Evolutionary conservation across 805 yeast genomes (phyloP), one percentile per base, ranked within the genome.

Genomic region (Debaryomyces prosopidis): DNA sequence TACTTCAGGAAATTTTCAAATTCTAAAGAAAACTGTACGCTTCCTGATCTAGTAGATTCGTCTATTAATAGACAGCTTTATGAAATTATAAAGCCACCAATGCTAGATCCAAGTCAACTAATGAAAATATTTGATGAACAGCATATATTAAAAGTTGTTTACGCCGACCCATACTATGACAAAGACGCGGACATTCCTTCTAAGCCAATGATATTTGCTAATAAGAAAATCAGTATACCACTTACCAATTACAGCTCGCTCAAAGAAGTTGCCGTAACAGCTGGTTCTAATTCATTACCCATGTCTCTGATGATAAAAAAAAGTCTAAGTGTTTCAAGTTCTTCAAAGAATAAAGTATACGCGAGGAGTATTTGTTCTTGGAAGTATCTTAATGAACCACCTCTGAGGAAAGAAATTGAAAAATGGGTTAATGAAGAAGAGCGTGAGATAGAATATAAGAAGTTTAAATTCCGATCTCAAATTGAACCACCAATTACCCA

Each of bases 81-180:
- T 45, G 70, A 68, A 36, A 49, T 57, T 4, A 26, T 36, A 1
- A 36, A 57, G 1, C 68, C 69, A 2, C 46, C 46, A 1, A 30
- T 16, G 1, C 40, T 68, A 6, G 26, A 36, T 1, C 62, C 57
- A 15, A 27, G 40, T 1, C 47, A 43, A 5, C 48, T 62, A 4
- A 34, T 53, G 10, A 27, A 51, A 2, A 44, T 55, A 11, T 67
- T 87, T 26, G 81, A 76, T 27, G 60, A 60, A 0, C 51, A 59
- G 19, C 84, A 82, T 0, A 53, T 75, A 11, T 74, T 86, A 2
- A 72, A 76, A 50, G 63, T 80, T 11, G 75, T 81, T 11, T 84
- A 85, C 57, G 46, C 54, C 1, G 85, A 80, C 49, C 96, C 97
- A 0, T 81, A 66, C 51, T 91, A 81, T 53, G 76, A 82, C 20